These are phyloP conservation scores for Apocynum venetum DNA, from an alignment of 257 asterid species.

Conservation along the genomic window DNA sequence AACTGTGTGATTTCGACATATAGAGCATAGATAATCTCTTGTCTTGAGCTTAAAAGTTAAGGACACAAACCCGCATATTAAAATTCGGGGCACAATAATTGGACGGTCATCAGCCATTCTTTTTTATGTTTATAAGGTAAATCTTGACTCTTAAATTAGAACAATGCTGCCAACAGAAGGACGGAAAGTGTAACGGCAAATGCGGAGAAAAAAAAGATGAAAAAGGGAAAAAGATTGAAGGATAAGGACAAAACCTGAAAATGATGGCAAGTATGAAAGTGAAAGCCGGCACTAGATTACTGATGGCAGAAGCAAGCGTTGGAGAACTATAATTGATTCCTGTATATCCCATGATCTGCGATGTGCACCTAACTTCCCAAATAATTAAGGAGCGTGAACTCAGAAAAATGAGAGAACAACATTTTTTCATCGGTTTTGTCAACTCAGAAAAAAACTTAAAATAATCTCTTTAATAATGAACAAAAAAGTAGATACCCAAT, in stretches of 20 bases:
- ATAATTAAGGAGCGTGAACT: not conserved
- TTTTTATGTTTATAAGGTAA: not conserved
- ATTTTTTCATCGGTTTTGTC: not conserved
- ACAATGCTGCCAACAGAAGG: not conserved
- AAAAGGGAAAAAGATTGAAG: not conserved
- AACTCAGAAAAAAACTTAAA: not conserved
- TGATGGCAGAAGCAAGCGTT: constrained; percentile 68
- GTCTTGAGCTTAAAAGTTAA: not conserved
- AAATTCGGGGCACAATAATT: not conserved
- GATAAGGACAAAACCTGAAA: constrained; percentile 27
- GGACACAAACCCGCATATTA: not conserved
- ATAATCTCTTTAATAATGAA: not conserved
- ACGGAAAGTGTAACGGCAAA: not conserved
- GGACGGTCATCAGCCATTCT: not conserved
- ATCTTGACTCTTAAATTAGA: not conserved
- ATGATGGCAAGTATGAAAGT: constrained; percentile 43
- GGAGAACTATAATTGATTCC: constrained; percentile 78
- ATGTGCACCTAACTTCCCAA: constrained; percentile 21
- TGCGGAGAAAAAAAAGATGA: not conserved
- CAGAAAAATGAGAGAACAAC: no score
- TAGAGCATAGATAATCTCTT: not conserved
- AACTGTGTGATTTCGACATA: not conserved
- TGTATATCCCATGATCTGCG: constrained; percentile 25
- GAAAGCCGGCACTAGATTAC: constrained; percentile 75
- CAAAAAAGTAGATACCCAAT: constrained; percentile 46